These are phyloP conservation scores for Sarcodon aspratus DNA, from an alignment of 768 basidiomycete genomes.

Conservation along the genomic window DNA sequence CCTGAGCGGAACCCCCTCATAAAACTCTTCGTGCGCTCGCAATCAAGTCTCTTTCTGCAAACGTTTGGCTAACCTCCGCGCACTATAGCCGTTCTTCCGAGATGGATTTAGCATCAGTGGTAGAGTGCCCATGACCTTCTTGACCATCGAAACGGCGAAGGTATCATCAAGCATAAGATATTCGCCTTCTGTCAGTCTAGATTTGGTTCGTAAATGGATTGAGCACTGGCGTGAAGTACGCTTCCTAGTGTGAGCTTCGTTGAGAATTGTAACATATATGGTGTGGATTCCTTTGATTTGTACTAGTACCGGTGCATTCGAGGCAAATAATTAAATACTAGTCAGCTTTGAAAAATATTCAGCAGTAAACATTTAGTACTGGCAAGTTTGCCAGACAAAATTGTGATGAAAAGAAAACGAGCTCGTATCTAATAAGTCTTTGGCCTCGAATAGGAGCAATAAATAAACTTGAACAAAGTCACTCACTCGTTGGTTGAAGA, in stretches of 20 bases:
- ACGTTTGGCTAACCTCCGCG: not conserved
- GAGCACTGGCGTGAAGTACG: slow-evolving; percentile 27
- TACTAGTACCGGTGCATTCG: too few species aligned
- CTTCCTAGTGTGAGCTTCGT: slow-evolving; percentile 12
- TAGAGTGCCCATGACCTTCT: slow-evolving; percentile 23
- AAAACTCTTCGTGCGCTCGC: slow-evolving; percentile 22
- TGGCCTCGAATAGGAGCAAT: too few species aligned
- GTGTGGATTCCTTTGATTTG: too few species aligned
- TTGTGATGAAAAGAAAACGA: too few species aligned
- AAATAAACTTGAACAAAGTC: too few species aligned
- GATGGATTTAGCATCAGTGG: slow-evolving; percentile 11
- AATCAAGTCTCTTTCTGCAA: slow-evolving; percentile 5
- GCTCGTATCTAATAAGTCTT: too few species aligned
- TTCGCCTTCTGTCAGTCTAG: slow-evolving; percentile 18
- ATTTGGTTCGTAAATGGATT: slow-evolving; percentile 30
- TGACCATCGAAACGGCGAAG: slow-evolving; percentile 18
- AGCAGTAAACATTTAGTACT: too few species aligned
- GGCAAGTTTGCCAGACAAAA: too few species aligned
- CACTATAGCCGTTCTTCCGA: slow-evolving; percentile 22
- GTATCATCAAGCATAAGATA: slow-evolving; percentile 20
- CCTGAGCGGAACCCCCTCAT: slow-evolving; percentile 28
- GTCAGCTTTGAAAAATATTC: too few species aligned
- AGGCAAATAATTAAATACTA: too few species aligned
- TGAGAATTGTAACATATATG: too few species aligned
- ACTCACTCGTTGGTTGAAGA: too few species aligned